These are phyloP conservation scores for Colletotrichum endophyticum DNA, from an alignment of 2,329 filamentous ascomycete genomes.

Conservation along the genomic window DNA sequence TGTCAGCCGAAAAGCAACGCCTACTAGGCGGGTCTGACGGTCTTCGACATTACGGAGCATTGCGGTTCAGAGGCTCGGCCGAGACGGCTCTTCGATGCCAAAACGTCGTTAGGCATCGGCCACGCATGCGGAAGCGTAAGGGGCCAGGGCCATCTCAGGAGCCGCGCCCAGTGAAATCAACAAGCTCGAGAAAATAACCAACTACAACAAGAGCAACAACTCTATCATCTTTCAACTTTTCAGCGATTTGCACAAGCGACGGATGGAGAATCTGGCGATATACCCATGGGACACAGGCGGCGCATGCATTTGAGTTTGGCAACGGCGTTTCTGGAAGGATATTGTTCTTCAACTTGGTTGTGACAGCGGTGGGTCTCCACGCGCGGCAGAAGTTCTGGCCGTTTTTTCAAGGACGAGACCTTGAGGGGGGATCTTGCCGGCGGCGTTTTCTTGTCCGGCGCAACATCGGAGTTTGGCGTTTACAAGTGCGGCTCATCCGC, in stretches of 20 bases:
- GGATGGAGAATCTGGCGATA: not conserved
- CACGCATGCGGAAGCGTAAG: conserved; percentile 19
- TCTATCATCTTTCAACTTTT: not conserved
- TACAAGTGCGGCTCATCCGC: not conserved
- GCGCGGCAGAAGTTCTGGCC: not conserved
- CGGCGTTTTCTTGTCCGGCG: not conserved
- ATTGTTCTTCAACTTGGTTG: not conserved
- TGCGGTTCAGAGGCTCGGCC: conserved; percentile 12
- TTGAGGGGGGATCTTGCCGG: not conserved
- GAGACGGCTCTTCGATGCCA: conserved; percentile 11
- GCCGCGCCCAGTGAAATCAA: not conserved
- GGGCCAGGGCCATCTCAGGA: not conserved
- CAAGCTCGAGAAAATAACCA: not conserved
- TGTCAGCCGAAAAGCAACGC: not conserved
- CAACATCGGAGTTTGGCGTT: not conserved
- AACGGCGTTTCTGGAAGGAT: conserved; percentile 2
- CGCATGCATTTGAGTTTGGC: not conserved
- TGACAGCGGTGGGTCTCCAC: not conserved
- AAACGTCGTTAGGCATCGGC: conserved; percentile 14
- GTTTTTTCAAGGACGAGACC: not conserved
- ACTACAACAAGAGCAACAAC: not conserved
- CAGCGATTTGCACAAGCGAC: not conserved
- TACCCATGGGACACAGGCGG: not conserved
- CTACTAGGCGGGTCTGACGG: not conserved
- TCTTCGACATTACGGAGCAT: not conserved